Base-by-base conservation (phyloP, 495 filamentous ascomycete genomes). In the Penicillium arizonense region DNA sequence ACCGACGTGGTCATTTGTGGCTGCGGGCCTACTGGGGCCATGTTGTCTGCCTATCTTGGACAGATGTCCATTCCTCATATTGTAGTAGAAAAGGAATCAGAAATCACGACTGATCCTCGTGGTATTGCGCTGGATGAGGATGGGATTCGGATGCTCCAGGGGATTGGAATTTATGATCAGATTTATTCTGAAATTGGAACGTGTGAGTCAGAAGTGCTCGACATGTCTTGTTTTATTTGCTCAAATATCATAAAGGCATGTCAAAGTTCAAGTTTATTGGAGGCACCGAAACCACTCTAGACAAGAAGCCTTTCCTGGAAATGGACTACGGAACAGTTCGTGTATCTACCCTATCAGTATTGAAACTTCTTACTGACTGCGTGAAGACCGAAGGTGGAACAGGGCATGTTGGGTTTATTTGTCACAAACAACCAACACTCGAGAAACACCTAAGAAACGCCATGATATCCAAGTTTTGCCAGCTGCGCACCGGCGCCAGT, bases 121-220 rank as follows among this genome's bases (percentile, higher is more conserved):
- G 79, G 77, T 1, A 76, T 82, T 36, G 75, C 70, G 13, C 60
- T 82, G 12, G 76, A 77, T 24, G 71, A 76, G 30, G 78, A 82
- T 58, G 77, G 74, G 1, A 71, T 80, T 43, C 65, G 78, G n/a
- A 60, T 75, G 3, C 46, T 78, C 1, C 74, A 77, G 52, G 68
- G 71, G 4, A 44, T 80, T 14, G 77, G 77, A 3, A 53, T 80
- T 12, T 75, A 76, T 18, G 59, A 71, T 2, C 50, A 61, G 3
- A 58, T 80, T 12, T 67, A 67, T 30, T 63, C 64, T 0, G 67
- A 73, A 16, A 61, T 70, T 26, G 63, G 68, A 3, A 56, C 53
- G 9, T 62, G 74, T 65, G 53, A 61, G 49, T 63, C 42, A 8
- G 30, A 53, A 2, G 24, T 23, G 18, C 7, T 23, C 37, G 12